These are phyloP conservation scores for Blakeslea trispora DNA, from an alignment of 371 early-diverging fungal species.

Conservation along the genomic window DNA sequence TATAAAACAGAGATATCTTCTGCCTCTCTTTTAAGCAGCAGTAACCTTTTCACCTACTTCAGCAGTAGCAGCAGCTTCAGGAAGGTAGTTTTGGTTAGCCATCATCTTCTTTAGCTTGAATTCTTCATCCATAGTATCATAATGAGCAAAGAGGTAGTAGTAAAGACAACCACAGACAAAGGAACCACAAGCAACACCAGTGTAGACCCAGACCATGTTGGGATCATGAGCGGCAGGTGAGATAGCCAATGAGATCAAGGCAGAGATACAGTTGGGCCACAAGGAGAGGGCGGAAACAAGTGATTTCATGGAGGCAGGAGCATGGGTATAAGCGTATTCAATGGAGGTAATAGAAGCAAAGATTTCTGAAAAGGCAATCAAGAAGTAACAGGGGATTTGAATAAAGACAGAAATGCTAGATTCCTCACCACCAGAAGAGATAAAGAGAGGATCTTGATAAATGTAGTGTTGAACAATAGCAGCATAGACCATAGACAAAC, in stretches of 20 bases:
- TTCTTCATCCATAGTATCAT: conserved; percentile 36
- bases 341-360: conserved; percentile 71
- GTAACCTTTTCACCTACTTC: conserved; percentile 1
- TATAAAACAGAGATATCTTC: no score
- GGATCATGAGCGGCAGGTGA: conserved; percentile 67
- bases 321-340: conserved; percentile 74
- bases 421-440: conserved; percentile 18
- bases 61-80: conserved; percentile 5
- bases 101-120: conserved; percentile 17
- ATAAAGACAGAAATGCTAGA: conserved; percentile 56
- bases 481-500: conserved; percentile 66
- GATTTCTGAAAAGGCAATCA: conserved; percentile 69
- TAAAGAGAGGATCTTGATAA: conserved; percentile 45
- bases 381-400: conserved; percentile 63
- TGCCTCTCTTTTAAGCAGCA: no score
- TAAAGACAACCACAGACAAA: conserved; percentile 34
- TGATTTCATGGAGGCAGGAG: conserved; percentile 69
- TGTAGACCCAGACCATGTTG: conserved; percentile 63
- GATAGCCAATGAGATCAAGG: conserved; percentile 64
- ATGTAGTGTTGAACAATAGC: conserved; percentile 69
- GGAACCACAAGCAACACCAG: conserved; percentile 55
- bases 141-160: conserved; percentile 34
- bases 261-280: conserved; percentile 67
- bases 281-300: conserved; percentile 65
- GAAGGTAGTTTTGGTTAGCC: conserved; percentile 9